Evolutionary conservation across 768 basidiomycete genomes (phyloP), one percentile per base, ranked within the genome.

Genomic region (Xerocomellus dryophilus): DNA sequence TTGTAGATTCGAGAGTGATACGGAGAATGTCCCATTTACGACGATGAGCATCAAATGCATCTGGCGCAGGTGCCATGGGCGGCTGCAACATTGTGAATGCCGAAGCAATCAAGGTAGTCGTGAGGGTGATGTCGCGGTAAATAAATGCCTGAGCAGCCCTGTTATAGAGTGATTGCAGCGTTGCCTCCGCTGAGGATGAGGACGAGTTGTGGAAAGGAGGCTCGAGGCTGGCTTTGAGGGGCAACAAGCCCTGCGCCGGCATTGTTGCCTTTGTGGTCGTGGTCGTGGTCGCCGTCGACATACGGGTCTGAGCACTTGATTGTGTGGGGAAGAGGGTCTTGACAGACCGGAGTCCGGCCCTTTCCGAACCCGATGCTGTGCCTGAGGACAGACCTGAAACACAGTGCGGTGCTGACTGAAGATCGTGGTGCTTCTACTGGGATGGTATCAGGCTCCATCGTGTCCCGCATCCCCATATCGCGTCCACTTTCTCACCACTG

Each of bases 11-110:
- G 50, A 91, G 78, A 0, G 90, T 93, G 57, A 93, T 86, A 23
- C 91, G 80, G 7, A 93, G 82, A 51, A 93, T 83, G 63, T 93
- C 90, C 91, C 91, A 93, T 73, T 91, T 92, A 51, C 84, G 77
- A 17, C 90, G 82, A 44, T 76, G 73, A 20, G 78, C 71, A 51
- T 78, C 74, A 5, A 82, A 74, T 4, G 61, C 43, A 54, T 84
- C 83, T 39, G 62, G 59, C 0, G 50, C 51, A 7, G 61, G 66
- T 7, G 54, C 49, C 12, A 67, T 61, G 6, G 74, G 81, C 4
- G 76, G 74, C 15, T 66, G 76, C 57, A 93, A 63, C 31, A 88
- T 69, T 9, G 80, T 64, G 66, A 91, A 90, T 0, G 89, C 90
- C 8, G 87, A 81, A 40, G 79, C 73, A 25, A 92, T 66, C 32